These are phyloP conservation scores for Macrolepiota fuliginosa DNA, from an alignment of 768 basidiomycete species.

Conservation along the genomic window DNA sequence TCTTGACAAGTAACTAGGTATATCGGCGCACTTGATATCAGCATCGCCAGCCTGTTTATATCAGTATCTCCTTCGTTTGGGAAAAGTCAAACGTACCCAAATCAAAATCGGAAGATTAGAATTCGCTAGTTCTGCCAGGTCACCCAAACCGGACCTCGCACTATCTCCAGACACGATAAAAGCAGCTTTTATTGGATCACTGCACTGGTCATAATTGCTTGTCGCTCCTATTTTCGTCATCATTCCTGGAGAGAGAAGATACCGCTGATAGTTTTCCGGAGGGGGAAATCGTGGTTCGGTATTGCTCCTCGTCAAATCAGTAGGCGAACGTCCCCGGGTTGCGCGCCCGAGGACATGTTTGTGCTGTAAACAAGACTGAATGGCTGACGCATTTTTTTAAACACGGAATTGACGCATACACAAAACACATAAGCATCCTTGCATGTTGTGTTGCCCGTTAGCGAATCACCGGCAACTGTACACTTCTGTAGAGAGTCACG, in stretches of 20 bases:
- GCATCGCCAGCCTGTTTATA: constrained; percentile 3
- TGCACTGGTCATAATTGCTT: background rate
- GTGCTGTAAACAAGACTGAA: background rate
- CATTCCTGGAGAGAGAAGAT: background rate
- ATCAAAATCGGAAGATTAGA: background rate
- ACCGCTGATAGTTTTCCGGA: background rate
- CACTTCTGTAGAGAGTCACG: background rate
- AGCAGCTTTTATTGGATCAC: background rate
- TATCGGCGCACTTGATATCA: background rate
- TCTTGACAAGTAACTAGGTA: background rate
- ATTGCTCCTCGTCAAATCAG: background rate
- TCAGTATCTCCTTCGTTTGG: background rate
- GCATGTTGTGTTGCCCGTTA: background rate
- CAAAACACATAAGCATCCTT: background rate
- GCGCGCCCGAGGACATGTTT: background rate
- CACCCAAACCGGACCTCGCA: background rate
- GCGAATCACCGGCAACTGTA: background rate
- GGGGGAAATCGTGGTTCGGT: constrained; percentile 7
- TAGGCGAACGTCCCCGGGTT: background rate
- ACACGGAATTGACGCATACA: background rate
- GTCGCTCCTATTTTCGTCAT: constrained; percentile 6
- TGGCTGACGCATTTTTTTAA: background rate
- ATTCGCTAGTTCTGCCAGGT: constrained; percentile 5
- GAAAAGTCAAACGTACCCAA: constrained; percentile 1
- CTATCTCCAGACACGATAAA: background rate